Evolutionary conservation across 75 land plant species (phyloP).

Genomic region (Selaginella tamariscina): DNA sequence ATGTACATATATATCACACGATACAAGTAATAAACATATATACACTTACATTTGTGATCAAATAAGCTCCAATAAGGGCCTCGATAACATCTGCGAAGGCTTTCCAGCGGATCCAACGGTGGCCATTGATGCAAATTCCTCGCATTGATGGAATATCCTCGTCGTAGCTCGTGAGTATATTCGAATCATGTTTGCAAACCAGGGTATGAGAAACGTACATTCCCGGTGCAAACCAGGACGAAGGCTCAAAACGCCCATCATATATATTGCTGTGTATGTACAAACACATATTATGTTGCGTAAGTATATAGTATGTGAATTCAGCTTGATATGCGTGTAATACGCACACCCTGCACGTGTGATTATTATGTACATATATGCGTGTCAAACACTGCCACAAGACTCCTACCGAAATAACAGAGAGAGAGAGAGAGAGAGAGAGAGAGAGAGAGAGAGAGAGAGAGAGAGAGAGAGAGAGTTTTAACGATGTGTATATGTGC

Average conservation of each 20-base stretch:
- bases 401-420: neutral
- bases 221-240: conserved; percentile 84
- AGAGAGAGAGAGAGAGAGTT: neutral
- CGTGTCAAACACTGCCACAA: no score
- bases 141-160: no score
- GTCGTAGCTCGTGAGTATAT: no score
- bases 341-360: no score
- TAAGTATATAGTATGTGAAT: neutral
- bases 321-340: no score
- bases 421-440: neutral
- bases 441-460: neutral
- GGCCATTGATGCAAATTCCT: conserved; percentile 62
- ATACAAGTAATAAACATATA: no score
- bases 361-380: no score
- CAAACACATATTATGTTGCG: neutral
- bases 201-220: conserved; percentile 34
- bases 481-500: neutral
- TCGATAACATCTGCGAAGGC: conserved; percentile 86
- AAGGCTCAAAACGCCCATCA: conserved; percentile 71
- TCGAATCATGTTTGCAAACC: no score
- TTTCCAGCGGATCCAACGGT: conserved; percentile 92
- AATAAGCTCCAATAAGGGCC: conserved; percentile 86
- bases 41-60: no score
- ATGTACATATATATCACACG: no score
- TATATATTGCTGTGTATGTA: conserved; percentile 57